A percentile compares a stretch with the other conserved stretches of the same genome.
Conservation (phyloP, 345 rosid genomes). For the Pseudoturritis turrita region DNA sequence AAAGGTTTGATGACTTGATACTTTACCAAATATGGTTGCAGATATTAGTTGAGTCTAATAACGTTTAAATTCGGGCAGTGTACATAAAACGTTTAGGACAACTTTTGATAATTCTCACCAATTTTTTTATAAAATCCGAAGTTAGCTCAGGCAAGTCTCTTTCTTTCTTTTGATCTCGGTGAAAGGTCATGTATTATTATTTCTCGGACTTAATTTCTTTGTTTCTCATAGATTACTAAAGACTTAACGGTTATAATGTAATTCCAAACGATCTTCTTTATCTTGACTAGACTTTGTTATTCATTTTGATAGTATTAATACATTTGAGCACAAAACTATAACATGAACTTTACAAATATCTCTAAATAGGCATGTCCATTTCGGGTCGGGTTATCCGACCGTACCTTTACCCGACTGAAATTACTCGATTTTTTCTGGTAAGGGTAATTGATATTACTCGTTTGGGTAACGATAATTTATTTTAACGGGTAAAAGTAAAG, state of each 20-base stretch:
- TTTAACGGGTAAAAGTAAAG: too few species aligned
- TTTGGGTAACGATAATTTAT: too few species aligned
- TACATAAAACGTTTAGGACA: conserved; percentile 18
- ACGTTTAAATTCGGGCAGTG: neutral
- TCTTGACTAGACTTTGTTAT: too few species aligned
- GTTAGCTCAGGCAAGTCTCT: conserved; percentile 9
- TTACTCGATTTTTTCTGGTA: too few species aligned
- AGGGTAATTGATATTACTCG: too few species aligned
- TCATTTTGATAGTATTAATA: too few species aligned
- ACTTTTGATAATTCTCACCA: conserved; percentile 14
- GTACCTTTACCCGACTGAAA: too few species aligned
- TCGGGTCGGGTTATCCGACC: too few species aligned
- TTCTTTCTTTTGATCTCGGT: neutral
- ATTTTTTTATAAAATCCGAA: conserved; percentile 22
- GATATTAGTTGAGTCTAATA: conserved; percentile 16
- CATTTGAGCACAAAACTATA: too few species aligned
- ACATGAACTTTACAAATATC: neutral
- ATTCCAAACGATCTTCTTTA: too few species aligned
- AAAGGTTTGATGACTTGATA: neutral
- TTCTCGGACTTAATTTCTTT: neutral
- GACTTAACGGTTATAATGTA: too few species aligned
- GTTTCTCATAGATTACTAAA: neutral
- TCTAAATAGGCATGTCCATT: too few species aligned
- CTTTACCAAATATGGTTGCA: conserved; percentile 2
- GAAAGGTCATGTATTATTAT: neutral